Percentiles rank a stretch among this genome's conserved stretches.
Conservation (phyloP, 2,329 filamentous ascomycete species). For the Cladosporium austrohemisphaericum region DNA sequence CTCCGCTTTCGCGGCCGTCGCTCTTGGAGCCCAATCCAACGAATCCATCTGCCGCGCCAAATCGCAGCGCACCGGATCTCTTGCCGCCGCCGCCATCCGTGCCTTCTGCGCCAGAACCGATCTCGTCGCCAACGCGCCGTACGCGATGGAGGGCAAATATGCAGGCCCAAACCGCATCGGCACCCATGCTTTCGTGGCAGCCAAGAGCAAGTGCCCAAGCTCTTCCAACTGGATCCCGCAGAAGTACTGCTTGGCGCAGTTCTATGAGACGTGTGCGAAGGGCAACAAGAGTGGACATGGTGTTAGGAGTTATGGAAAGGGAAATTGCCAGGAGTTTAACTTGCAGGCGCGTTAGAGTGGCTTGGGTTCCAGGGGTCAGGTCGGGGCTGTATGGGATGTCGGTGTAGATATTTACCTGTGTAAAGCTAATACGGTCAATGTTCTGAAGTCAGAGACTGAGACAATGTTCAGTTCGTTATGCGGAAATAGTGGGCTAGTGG, state of each 20-base stretch:
- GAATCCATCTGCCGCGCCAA: slow-evolving; percentile 4
- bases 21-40: slow-evolving; percentile 10
- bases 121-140: background rate
- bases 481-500: too few species aligned
- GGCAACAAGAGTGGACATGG: background rate
- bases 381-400: too few species aligned
- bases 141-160: background rate
- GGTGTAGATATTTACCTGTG: too few species aligned
- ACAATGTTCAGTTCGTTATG: too few species aligned
- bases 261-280: slow-evolving; percentile 2
- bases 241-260: slow-evolving; percentile 1
- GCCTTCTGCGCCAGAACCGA: background rate
- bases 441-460: too few species aligned
- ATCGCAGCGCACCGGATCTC: slow-evolving; percentile 8
- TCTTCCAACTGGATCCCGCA: slow-evolving; percentile 3
- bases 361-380: too few species aligned
- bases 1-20: background rate
- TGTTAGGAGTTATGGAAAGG: slow-evolving; percentile 5
- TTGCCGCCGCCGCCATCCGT: slow-evolving; percentile 5
- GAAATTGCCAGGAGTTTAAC: slow-evolving; percentile 5
- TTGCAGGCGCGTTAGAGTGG: background rate
- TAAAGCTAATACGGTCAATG: too few species aligned
- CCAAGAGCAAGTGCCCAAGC: slow-evolving; percentile 1
- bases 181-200: slow-evolving; percentile 9
- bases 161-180: slow-evolving; percentile 3